Evolutionary conservation across 1,139 yeast genomes (phyloP).

Genomic region (Entelexis sorbosivorans): DNA sequence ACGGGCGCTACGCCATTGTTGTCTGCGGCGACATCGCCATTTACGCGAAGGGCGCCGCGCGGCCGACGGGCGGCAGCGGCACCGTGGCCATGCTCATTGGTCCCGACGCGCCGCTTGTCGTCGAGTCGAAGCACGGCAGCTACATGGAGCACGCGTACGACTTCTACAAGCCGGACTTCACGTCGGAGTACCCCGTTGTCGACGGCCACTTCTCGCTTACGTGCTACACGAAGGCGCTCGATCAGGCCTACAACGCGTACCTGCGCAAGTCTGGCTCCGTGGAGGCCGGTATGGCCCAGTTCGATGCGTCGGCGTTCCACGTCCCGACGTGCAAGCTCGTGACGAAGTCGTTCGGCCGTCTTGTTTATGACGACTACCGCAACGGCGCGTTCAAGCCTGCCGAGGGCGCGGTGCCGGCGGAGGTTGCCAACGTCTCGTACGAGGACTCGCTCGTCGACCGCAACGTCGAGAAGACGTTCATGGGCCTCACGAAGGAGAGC

Average conservation of each 20-base stretch:
- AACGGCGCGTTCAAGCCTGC: constrained; percentile 43
- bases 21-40: constrained; percentile 97
- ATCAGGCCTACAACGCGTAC: constrained; percentile 72
- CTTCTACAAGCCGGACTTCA: constrained; percentile 95
- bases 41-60: constrained; percentile 92
- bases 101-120: constrained; percentile 93
- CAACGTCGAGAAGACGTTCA: constrained; percentile 72
- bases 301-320: constrained; percentile 94
- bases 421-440: constrained; percentile 54
- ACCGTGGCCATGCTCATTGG: constrained; percentile 91
- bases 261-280: constrained; percentile 57
- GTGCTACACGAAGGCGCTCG: constrained; percentile 91
- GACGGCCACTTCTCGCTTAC: constrained; percentile 93
- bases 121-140: constrained; percentile 80
- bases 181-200: constrained; percentile 92
- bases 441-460: constrained; percentile 73
- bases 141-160: constrained; percentile 95
- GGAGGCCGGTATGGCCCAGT: constrained; percentile 43
- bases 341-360: constrained; percentile 82
- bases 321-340: constrained; percentile 97
- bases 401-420: constrained; percentile 48
- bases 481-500: constrained; percentile 63
- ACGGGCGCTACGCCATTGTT: constrained; percentile 95
- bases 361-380: constrained; percentile 77
- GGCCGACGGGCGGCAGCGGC: constrained; percentile 99